Base-by-base conservation (phyloP, 108 stramenopile species). In the Aurantiochytrium sp. region DNA sequence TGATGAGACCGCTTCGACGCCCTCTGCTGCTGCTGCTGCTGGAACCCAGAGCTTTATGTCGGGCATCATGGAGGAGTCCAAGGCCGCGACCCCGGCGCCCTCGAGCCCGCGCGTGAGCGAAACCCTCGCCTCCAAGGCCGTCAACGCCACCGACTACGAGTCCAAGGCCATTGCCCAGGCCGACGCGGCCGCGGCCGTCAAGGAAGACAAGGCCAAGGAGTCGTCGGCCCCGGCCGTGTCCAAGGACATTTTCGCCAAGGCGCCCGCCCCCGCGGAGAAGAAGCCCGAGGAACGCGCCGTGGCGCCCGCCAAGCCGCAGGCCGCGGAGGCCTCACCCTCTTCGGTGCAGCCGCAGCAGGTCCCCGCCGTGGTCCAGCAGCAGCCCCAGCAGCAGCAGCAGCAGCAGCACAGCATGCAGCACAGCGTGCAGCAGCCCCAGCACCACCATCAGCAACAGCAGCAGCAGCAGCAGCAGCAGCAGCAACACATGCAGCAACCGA, bases 111-210 rank as follows among this genome's bases (percentile, higher is more conserved):
- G 73, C 17, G 45, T 48, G 36, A 81, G 45, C 42, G 73, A 65
- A 8, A 34, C 59, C 34, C 59, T 65, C 59, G 59, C 59, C 22
- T 65, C 59, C 73, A 81, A 81, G 73, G 73, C 73, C n/a, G 73
- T 81, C 42, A 81, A 81, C 45, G 73, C 73, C n/a, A 81, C 73
- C 45, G 73, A 81, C 73, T 81, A 81, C 73, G 73, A 81, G 73
- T 22, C 73, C 42, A 41, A 81, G 45, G 73, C 73, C 24, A 12
- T 81, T 30, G 73, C 73, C 12, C 73, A 81, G 73, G 73, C 73
- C 39, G 73, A 81, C 73, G 73, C 73, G 6, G 73, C 73, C 39
- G 73, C 73, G 8, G 45, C 39, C 32, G 59, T 12, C 34, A 65
- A 65, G 59, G 10, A 30, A 6, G 59, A 65, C 8, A 65, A 30